Conservation (phyloP, 352 stramenopile genomes). For the Thalassiosira oceanica region DNA sequence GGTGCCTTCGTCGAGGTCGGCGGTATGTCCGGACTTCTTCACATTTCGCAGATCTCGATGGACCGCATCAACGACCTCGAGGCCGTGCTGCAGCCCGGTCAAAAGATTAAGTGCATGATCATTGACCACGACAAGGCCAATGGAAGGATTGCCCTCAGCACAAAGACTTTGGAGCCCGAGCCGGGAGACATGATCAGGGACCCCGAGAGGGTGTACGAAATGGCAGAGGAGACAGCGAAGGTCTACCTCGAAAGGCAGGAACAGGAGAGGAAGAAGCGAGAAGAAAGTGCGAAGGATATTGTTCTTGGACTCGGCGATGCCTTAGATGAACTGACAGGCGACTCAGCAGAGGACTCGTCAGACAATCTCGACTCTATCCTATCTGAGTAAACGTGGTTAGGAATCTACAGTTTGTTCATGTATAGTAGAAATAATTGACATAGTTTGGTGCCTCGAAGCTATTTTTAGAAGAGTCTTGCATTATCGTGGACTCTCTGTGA, state of each 20-base stretch:
- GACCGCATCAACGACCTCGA: conserved; percentile 85
- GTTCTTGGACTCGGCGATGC: conserved; percentile 69
- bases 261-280: conserved; percentile 67
- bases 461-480: no score
- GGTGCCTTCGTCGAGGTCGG: conserved; percentile 86
- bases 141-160: conserved; percentile 84
- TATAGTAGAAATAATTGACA: no score
- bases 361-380: no score
- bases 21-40: conserved; percentile 85
- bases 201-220: conserved; percentile 77
- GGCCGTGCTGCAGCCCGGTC: conserved; percentile 80
- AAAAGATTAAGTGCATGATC: conserved; percentile 88
- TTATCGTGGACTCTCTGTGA: no score
- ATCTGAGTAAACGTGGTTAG: no score
- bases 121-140: conserved; percentile 87
- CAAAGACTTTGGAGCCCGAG: conserved; percentile 86
- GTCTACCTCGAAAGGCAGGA: conserved; percentile 83
- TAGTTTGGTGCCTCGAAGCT: no score
- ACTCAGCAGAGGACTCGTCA: conserved; percentile 9
- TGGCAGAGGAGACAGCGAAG: conserved; percentile 80
- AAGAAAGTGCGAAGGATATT: conserved; percentile 75
- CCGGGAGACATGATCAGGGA: conserved; percentile 88
- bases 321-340: conserved; percentile 40
- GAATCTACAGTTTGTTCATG: no score
- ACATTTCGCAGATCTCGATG: conserved; percentile 89